phyloP scores from a whole-genome alignment of 768 basidiomycete genomes.

The Dioszegia crocea region DNA sequence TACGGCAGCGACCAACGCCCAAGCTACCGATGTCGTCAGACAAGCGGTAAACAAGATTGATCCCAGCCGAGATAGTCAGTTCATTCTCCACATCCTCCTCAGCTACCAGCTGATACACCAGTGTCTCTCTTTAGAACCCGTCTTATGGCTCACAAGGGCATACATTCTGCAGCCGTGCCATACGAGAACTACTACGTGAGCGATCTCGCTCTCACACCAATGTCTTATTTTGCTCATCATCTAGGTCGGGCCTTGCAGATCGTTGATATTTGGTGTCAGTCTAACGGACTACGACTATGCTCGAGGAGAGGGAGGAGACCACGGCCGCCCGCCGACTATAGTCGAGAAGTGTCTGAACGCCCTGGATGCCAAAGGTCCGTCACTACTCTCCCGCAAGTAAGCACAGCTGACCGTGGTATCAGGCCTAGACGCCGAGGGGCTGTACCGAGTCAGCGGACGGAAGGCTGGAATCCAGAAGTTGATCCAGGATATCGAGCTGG shows the following conservation, averaged over 20 bases:
- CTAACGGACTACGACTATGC: constrained; percentile 84
- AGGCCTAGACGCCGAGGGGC: constrained; percentile 46
- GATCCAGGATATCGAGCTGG: constrained; percentile 78
- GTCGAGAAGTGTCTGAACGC: constrained; percentile 74
- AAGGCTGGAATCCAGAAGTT: constrained; percentile 81
- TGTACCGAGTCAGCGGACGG: constrained; percentile 51
- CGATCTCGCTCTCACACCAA: constrained; percentile 22
- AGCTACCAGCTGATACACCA: constrained; percentile 10
- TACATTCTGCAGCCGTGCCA: constrained; percentile 30
- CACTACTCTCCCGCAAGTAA: constrained; percentile 54
- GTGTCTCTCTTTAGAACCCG: constrained; percentile 30
- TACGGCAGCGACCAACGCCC: constrained; percentile 69
- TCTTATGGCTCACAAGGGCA: constrained; percentile 13
- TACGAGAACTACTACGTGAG: constrained; percentile 48
- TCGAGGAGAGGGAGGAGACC: constrained; percentile 67
- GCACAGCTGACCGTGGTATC: not conserved
- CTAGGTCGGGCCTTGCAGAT: constrained; percentile 76
- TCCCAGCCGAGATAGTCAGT: constrained; percentile 65
- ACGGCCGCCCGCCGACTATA: constrained; percentile 61
- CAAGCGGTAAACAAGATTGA: constrained; percentile 63
- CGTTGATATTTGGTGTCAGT: constrained; percentile 83
- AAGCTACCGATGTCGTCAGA: constrained; percentile 65
- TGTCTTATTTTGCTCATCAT: constrained; percentile 59
- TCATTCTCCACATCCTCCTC: not conserved
- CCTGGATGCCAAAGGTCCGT: constrained; percentile 64